Conservation (phyloP, 139 green algal genomes). For the Coccomyxa sp. region DNA sequence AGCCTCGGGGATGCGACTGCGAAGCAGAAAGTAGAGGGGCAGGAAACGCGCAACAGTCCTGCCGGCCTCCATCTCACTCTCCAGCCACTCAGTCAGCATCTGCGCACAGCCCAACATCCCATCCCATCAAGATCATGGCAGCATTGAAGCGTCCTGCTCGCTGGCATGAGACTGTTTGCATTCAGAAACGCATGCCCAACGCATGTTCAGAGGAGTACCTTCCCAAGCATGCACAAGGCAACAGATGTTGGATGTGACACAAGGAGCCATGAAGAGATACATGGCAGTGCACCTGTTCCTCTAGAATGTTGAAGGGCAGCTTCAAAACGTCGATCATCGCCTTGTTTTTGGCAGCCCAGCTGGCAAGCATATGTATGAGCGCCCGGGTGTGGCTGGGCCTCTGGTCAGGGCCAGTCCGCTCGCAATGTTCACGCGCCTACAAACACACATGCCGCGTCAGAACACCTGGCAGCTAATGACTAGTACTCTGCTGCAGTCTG, state of each 20-base stretch:
- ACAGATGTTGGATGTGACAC: too few species aligned
- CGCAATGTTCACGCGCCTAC: not conserved
- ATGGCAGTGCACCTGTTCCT: constrained; percentile 27
- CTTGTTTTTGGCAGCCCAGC: constrained; percentile 12
- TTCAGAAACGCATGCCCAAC: not conserved
- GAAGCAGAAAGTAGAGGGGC: constrained; percentile 30
- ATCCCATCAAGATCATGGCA: not conserved
- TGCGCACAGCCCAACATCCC: not conserved
- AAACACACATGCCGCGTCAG: not conserved
- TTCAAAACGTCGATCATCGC: constrained; percentile 26
- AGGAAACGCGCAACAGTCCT: constrained; percentile 1
- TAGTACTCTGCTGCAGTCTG: not conserved
- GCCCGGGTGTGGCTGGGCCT: not conserved
- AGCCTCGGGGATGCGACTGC: constrained; percentile 20
- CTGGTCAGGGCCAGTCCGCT: not conserved
- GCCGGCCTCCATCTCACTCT: not conserved
- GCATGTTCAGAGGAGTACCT: not conserved
- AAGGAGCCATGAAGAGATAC: too few species aligned
- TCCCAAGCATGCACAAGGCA: not conserved
- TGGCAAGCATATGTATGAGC: constrained; percentile 26
- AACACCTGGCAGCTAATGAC: too few species aligned
- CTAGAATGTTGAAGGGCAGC: constrained; percentile 16
- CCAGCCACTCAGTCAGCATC: constrained; percentile 24
- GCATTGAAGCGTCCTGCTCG: not conserved
- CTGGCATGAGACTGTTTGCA: not conserved